Evolutionary conservation across 208 protist species (phyloP), one percentile per base, ranked within the genome.

Genomic region (Zelonia costaricensis): DNA sequence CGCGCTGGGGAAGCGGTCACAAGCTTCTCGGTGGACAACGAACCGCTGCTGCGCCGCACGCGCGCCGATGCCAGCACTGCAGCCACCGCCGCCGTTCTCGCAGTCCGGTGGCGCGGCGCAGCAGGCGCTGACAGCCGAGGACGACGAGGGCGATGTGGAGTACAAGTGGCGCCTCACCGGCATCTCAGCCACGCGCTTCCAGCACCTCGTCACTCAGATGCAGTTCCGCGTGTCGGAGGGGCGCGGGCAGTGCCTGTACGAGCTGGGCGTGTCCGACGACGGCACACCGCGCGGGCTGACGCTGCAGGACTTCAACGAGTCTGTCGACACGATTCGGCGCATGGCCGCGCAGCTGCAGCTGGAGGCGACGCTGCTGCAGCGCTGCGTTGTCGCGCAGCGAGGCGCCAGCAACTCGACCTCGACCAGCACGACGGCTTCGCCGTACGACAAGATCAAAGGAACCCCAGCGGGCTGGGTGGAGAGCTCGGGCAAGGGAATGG

Each of bases 161-260:
- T 98, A 98, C 80, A 98, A 98, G 76, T 97, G 92, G 86, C 92
- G 97, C 25, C 84, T 98, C 10, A 84, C 92, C 1, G 75, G 63
- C 23, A 64, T 94, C 53, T 88, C 92, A 1, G 54, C 67, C 12
- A 61, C 74, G 10, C 80, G 97, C 35, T 83, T 98, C 30, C 79
- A 97, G 63, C 96, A 98, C 49, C 83, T 98, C 15, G 74, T 97
- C 7, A 97, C 92, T 9, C 97, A 98, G 72, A 91, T 98, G 82
- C 88, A 96, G 54, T 98, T 92, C 68, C 78, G 97, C 18, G 74
- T 98, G 9, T 74, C 63, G 16, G 97, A 98, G 57, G 97, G 97
- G 20, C 74, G 84, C 18, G 92, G 94, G 7, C 95, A 98, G 66
- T 97, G 91, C 44, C 75, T 98, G 7, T 98, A 98, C 69, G 88